phyloP scores from a whole-genome alignment of 768 basidiomycete species.

The Dacryopinax spathularia region DNA sequence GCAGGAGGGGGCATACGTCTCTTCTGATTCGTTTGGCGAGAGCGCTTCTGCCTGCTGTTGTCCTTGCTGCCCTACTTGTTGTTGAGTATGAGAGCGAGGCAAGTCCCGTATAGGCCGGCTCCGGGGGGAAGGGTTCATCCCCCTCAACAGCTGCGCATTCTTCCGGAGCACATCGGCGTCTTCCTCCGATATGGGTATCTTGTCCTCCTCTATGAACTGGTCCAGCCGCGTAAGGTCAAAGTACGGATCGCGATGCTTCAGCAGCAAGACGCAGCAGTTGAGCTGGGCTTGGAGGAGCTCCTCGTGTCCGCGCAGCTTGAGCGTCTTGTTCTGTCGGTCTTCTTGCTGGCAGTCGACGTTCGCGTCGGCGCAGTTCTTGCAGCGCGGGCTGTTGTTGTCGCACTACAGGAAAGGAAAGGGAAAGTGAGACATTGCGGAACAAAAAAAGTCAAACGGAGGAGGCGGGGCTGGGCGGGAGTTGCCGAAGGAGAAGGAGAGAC shows the following conservation, averaged over 20 bases:
- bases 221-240: slow-evolving; percentile 57
- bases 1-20: slow-evolving; percentile 17
- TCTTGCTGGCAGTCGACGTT: slow-evolving; percentile 74
- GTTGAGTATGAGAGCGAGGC: too few relatives aligned
- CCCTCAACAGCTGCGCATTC: slow-evolving; percentile 37
- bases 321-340: slow-evolving; percentile 72
- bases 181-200: background rate
- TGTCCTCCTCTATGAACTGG: slow-evolving; percentile 44
- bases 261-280: slow-evolving; percentile 59
- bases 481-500: background rate
- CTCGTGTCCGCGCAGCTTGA: slow-evolving; percentile 71
- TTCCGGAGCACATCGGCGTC: background rate
- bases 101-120: slow-evolving; percentile 5
- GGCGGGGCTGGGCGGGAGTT: slow-evolving; percentile 17
- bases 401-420: slow-evolving; percentile 37
- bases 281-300: slow-evolving; percentile 72
- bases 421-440: background rate
- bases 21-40: slow-evolving; percentile 19
- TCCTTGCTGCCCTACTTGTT: too few relatives aligned
- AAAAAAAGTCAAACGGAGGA: slow-evolving; percentile 17
- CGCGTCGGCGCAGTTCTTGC: slow-evolving; percentile 70
- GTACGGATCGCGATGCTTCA: slow-evolving; percentile 53
- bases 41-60: slow-evolving; percentile 18
- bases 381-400: slow-evolving; percentile 80
- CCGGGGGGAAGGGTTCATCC: slow-evolving; percentile 5